Conservation (phyloP, 1,284 basidiomycete species). For the Apiotrichum mycotoxinovorans region DNA sequence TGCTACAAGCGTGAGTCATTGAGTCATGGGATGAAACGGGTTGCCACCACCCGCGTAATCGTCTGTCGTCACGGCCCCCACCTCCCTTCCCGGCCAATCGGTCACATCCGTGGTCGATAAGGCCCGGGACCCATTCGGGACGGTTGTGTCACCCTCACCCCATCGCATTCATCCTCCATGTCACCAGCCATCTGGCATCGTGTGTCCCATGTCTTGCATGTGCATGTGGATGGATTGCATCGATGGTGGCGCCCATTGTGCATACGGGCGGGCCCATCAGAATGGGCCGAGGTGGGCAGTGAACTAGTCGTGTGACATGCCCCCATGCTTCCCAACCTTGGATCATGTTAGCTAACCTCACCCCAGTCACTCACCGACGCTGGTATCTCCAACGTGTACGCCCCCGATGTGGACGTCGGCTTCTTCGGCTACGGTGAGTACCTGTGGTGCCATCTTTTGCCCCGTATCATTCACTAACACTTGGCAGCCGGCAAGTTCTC, state of each 20-base stretch:
- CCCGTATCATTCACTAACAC: background rate
- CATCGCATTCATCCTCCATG: background rate
- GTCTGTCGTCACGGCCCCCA: too few relatives aligned
- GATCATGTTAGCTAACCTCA: background rate
- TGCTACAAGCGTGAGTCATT: constrained; percentile 45
- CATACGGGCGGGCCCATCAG: too few relatives aligned
- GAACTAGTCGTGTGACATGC: background rate
- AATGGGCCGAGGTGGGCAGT: too few relatives aligned
- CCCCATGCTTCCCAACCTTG: background rate
- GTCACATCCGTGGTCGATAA: constrained; percentile 4
- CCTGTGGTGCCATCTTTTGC: too few relatives aligned
- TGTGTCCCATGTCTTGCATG: background rate
- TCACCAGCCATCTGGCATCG: background rate
- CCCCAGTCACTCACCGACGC: constrained; percentile 37
- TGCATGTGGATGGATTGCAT: background rate
- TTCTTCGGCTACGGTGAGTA: constrained; percentile 49
- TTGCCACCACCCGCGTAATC: too few relatives aligned
- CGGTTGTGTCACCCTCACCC: background rate
- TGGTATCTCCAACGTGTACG: constrained; percentile 47
- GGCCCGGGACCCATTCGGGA: background rate
- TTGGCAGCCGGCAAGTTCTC: constrained; percentile 77
- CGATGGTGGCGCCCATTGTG: too few relatives aligned
- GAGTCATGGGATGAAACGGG: too few relatives aligned
- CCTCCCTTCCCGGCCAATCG: too few relatives aligned
- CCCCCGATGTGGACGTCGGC: constrained; percentile 28